Evolutionary conservation across 1,139 yeast genomes (phyloP), one percentile per base, ranked within the genome.

Genomic region (Ogataea hybrid): DNA sequence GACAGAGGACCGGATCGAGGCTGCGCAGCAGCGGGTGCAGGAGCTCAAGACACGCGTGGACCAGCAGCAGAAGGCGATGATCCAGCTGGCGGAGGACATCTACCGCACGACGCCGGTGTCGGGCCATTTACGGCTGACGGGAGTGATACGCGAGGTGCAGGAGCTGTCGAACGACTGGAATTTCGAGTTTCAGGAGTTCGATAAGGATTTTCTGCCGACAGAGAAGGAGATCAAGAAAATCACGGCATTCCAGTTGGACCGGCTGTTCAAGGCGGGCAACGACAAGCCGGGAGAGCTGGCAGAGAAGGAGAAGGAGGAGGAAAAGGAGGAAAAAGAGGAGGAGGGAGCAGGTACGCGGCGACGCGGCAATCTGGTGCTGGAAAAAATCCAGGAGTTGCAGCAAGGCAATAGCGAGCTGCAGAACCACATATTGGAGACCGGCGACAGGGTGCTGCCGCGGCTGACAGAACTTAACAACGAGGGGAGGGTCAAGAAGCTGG

Each of bases 191-290:
- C 74, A 78, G 34, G 86, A 80, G n/a, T 89, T 92, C 64, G 97
- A 87, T 50, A 74, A 75, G 41, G 73, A 71, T 22, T 92, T 75
- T 57, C 75, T 92, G 47, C 97, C 97, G 0, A 81, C 95, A 12
- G 98, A 94, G 62, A 87, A 84, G 57, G 98, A 94, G 71, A 86
- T 94, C 51, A 84, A 96, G 7, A 73, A 89, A 48, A 85, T 92
- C 35, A 90, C 98, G 2, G 87, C 96, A 10, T 84, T 84, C 52
- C 98, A 92, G 58, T 69, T 94, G 57, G 79, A 82, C 47, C 86
- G 81, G 53, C 73, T 89, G 42, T 81, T 92, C 54, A 69, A 66
- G 45, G 43, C 50, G 17, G 39, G 41, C 23, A 29, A 32, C 20
- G 51, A 51, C 25, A 46, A 46, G 28, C 45, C 34, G 15, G 52